phyloP scores from a whole-genome alignment of 257 asterid species.

The Petunia secreta region DNA sequence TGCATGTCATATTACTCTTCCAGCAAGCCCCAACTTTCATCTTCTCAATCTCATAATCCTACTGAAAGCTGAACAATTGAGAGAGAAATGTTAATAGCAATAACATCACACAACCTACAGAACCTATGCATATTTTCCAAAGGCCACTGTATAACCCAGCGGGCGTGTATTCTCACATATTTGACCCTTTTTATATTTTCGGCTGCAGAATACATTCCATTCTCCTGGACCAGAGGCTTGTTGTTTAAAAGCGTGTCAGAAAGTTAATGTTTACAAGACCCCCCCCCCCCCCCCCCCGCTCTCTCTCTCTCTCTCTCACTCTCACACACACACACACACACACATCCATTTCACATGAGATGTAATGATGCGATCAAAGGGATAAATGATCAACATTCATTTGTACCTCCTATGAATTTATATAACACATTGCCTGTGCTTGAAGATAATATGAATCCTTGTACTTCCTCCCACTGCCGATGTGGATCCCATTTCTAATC shows the following conservation, averaged over 20 bases:
- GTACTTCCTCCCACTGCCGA: slow-evolving; percentile 84
- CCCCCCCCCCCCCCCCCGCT: background rate
- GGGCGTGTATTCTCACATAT: background rate
- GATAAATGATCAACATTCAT: background rate
- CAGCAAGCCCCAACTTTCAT: background rate
- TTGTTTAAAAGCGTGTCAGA: background rate
- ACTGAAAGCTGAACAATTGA: background rate
- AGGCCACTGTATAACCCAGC: background rate
- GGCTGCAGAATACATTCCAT: background rate
- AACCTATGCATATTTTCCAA: background rate
- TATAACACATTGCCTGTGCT: slow-evolving; percentile 85
- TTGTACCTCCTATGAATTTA: slow-evolving; percentile 49
- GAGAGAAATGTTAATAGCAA: slow-evolving; percentile 6
- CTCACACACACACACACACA: no score
- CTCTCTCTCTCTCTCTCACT: no score
- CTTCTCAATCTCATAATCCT: background rate
- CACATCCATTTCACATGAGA: no score
- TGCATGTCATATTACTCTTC: no score
- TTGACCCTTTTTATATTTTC: background rate
- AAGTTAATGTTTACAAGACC: background rate
- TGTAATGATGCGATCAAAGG: no score
- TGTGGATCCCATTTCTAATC: slow-evolving; percentile 75
- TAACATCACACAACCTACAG: background rate
- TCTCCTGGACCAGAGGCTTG: background rate
- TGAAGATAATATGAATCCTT: slow-evolving; percentile 91